phyloP scores from a whole-genome alignment of 2,329 filamentous ascomycete species.

The Aspergillus proliferans region DNA sequence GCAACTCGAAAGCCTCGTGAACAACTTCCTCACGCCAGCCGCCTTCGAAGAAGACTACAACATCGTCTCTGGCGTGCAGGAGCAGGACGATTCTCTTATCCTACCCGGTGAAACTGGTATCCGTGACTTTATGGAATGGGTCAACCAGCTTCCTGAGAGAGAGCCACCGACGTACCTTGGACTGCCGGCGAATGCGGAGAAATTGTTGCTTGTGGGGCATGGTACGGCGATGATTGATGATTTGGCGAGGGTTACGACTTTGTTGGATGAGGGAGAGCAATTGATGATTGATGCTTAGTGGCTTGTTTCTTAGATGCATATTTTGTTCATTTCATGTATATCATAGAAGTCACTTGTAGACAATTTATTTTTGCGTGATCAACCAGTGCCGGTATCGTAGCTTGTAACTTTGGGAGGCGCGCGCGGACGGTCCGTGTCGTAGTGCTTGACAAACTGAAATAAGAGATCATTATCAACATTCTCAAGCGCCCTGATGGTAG shows the following conservation, averaged over 20 bases:
- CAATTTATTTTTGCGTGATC: no score
- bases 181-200: conserved; percentile 92
- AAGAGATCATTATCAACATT: no score
- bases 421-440: no score
- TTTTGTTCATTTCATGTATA: no score
- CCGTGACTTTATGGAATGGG: conserved; percentile 84
- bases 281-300: conserved; percentile 61
- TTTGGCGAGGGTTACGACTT: conserved; percentile 73
- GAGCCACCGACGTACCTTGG: conserved; percentile 95
- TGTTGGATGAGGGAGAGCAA: conserved; percentile 92
- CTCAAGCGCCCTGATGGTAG: no score
- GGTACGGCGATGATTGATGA: conserved; percentile 80
- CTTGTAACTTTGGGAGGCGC: background rate
- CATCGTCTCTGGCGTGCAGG: conserved; percentile 62
- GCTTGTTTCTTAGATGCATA: background rate
- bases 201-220: conserved; percentile 81
- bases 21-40: conserved; percentile 70
- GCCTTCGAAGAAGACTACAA: conserved; percentile 92
- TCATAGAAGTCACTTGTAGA: no score
- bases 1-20: conserved; percentile 66
- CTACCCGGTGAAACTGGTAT: conserved; percentile 77
- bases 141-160: conserved; percentile 83
- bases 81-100: conserved; percentile 56
- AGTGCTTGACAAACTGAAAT: no score
- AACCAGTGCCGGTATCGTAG: background rate